Conservation (phyloP, 139 green algal genomes). For the Desmodesmus armatus region DNA sequence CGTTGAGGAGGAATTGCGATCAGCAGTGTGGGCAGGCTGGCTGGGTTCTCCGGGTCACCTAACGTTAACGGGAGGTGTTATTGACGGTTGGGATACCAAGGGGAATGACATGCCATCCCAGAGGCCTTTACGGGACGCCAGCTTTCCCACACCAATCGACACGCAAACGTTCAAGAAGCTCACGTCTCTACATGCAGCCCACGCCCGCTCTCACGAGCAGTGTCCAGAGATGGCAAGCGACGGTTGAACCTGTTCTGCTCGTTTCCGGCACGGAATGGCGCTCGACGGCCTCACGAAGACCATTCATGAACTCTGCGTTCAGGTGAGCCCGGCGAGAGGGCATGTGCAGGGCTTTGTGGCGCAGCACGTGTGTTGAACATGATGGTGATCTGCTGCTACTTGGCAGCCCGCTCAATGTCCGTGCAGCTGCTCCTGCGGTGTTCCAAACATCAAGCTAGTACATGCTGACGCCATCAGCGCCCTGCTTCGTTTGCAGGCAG, state of each 20-base stretch:
- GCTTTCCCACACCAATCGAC: background rate
- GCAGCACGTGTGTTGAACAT: too few species aligned
- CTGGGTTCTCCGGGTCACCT: background rate
- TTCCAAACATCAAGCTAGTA: background rate
- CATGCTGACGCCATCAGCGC: background rate
- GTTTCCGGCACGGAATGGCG: background rate
- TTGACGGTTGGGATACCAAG: background rate
- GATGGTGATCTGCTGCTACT: background rate
- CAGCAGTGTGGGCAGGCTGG: too few species aligned
- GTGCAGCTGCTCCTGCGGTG: background rate
- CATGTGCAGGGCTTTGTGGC: background rate
- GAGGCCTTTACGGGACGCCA: background rate
- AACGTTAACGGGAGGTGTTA: conserved; percentile 20
- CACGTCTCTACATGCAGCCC: background rate
- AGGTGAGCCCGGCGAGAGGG: background rate
- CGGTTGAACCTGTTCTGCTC: background rate
- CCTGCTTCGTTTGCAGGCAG: background rate
- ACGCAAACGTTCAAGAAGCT: background rate
- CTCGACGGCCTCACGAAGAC: too few species aligned
- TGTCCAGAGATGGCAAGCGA: background rate
- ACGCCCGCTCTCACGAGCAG: too few species aligned
- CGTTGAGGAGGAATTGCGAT: too few species aligned
- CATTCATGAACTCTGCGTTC: background rate
- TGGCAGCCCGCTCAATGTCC: background rate
- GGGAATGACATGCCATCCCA: background rate